Evolutionary conservation across 148 eudicot species (phyloP).

Genomic region (Cornus florida): DNA sequence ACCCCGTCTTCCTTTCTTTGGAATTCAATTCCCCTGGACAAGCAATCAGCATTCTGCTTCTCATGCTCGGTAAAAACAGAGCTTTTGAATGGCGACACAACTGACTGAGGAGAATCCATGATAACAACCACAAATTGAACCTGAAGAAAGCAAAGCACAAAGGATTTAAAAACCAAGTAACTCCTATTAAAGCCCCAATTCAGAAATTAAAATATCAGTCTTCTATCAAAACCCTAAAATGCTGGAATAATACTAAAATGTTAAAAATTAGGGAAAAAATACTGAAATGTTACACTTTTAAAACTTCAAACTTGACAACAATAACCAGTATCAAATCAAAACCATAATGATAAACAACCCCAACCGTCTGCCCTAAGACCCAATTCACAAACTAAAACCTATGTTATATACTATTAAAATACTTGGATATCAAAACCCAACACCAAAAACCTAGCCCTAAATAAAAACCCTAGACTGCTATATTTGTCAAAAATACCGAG

Average conservation of each 20-base stretch:
- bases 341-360: neutral
- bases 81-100: constrained; percentile 74
- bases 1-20: constrained; percentile 28
- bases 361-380: neutral
- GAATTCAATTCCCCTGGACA: constrained; percentile 37
- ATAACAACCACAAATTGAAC: constrained; percentile 11
- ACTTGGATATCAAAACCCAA: constrained; percentile 7
- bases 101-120: constrained; percentile 89
- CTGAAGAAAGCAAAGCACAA: constrained; percentile 23
- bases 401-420: neutral
- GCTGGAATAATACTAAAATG: neutral
- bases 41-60: constrained; percentile 42
- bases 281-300: neutral
- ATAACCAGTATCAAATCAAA: constrained; percentile 18
- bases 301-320: neutral
- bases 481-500: neutral
- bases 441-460: constrained; percentile 11
- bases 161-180: constrained; percentile 4
- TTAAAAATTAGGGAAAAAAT: too few species aligned
- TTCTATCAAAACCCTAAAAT: neutral
- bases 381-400: constrained; percentile 19
- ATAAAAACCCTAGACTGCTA: neutral
- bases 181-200: constrained; percentile 6
- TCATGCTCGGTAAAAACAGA: constrained; percentile 52
- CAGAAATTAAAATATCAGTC: neutral